Evolutionary conservation across 176 grass and related monocot species (phyloP), one percentile per base, ranked within the genome.

Genomic region (Typha latifolia): DNA sequence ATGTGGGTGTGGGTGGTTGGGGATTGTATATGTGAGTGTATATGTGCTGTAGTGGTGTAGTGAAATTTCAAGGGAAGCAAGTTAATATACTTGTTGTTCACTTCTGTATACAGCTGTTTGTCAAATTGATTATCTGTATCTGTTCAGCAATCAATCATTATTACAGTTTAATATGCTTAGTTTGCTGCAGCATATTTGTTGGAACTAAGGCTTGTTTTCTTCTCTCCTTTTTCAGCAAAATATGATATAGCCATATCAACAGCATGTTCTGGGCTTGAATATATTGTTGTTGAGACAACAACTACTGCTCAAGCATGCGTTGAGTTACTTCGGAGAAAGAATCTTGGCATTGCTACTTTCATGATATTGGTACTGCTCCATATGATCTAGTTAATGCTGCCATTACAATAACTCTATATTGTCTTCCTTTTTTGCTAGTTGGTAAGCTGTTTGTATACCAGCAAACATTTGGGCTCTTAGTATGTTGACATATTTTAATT

Each of bases 161-260:
- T 59, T 43, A 43, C 53, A 22, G 14, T 19, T 59, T 21, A 7
- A 59, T 59, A 11, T 19, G 53, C 9, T 43, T 43, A 7, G 7
- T 10, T 43, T 1, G 7, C 37, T 43, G 37, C 37, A 43, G 37
- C 37, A 43, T 59, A 59, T 18, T 59, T 59, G 53, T 43, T 43
- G 37, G 37, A 10, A 43, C 53, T 59, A 59, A 59, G n/a, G 5
- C 20, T 59, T 59, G 53, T 22, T 59, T 48, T 48, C 37, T 20
- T 49, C 8, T 48, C n/a, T 62, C 29, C 61, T 14, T 6, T 49
- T 76, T 70, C 82, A 99, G 94, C 83, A 72, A 99, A 99, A 72
- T 99, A 99, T 59, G 94, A 93, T 59, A 82, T 99, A 15, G 89
- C 94, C 59, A 87, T 93, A 82, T 99, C 89, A 51, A 90, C 94